phyloP scores from a whole-genome alignment of 2,329 filamentous ascomycete genomes.

The Mycosphaerella sp. region DNA sequence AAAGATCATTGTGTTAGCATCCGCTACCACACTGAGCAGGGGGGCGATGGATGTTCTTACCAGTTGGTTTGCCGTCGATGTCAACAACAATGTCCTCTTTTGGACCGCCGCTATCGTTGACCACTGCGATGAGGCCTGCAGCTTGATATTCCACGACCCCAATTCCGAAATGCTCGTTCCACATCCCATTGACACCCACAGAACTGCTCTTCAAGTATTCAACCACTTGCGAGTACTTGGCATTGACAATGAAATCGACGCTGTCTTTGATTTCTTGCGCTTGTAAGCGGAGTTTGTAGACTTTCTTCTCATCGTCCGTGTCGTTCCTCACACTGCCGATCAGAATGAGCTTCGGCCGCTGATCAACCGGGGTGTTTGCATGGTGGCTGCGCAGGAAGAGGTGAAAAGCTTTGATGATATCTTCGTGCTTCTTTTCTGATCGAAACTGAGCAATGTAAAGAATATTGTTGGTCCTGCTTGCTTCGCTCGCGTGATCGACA shows the following conservation, averaged over 20 bases:
- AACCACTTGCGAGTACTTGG: conserved; percentile 79
- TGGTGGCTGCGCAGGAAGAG: conserved; percentile 58
- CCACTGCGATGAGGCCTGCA: conserved; percentile 84
- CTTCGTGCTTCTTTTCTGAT: conserved; percentile 90
- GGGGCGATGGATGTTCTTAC: conserved; percentile 40
- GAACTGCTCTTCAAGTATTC: conserved; percentile 69
- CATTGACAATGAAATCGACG: conserved; percentile 85
- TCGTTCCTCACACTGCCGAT: conserved; percentile 90
- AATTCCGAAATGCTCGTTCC: conserved; percentile 99
- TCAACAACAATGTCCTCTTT: conserved; percentile 87
- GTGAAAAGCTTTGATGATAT: conserved; percentile 79
- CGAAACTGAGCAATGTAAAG: conserved; percentile 97
- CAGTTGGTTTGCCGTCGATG: conserved; percentile 69
- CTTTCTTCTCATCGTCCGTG: conserved; percentile 63
- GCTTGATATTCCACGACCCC: conserved; percentile 98
- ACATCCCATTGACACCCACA: conserved; percentile 96
- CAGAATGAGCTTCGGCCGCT: conserved; percentile 63
- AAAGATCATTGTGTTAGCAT: conserved; percentile 6
- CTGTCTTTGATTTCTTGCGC: conserved; percentile 76
- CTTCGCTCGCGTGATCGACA: conserved; percentile 63
- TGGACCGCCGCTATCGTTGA: conserved; percentile 88
- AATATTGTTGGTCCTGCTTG: conserved; percentile 61
- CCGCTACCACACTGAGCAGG: neutral
- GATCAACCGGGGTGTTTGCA: conserved; percentile 29
- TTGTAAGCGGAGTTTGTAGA: conserved; percentile 81